These are phyloP conservation scores for Fusarium lyarnte DNA, from an alignment of 2,329 filamentous ascomycete genomes.

Conservation along the genomic window DNA sequence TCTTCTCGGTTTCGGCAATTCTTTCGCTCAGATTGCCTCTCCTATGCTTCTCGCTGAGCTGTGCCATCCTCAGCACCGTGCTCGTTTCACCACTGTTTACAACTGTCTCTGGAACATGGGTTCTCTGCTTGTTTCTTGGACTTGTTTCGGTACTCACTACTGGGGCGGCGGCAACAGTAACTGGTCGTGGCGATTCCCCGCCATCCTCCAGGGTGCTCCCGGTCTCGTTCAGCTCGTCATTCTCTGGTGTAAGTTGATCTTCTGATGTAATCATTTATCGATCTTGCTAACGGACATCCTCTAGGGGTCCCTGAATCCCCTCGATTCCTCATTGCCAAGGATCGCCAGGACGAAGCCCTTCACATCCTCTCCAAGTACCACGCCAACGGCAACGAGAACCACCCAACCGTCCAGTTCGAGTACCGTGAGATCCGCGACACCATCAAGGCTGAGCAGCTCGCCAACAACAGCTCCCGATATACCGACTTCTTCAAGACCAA, in stretches of 20 bases:
- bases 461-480: conserved; percentile 61
- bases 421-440: conserved; percentile 73
- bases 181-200: conserved; percentile 75
- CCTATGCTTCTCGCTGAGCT: conserved; percentile 73
- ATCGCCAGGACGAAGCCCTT: conserved; percentile 70
- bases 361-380: conserved; percentile 70
- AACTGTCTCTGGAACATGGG: conserved; percentile 75
- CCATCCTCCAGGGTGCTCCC: conserved; percentile 69
- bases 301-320: conserved; percentile 69
- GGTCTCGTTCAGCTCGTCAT: conserved; percentile 69
- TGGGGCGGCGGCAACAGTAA: conserved; percentile 56
- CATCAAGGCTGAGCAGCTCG: conserved; percentile 65
- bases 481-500: conserved; percentile 69
- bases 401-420: conserved; percentile 72
- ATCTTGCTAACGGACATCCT: background rate
- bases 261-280: fast-evolving
- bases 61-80: conserved; percentile 74
- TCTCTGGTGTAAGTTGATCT: conserved; percentile 60
- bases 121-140: conserved; percentile 66
- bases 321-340: conserved; percentile 71
- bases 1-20: conserved; percentile 70
- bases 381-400: conserved; percentile 65
- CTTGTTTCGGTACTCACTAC: conserved; percentile 69
- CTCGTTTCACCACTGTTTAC: conserved; percentile 72
- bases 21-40: conserved; percentile 69